Percentiles rank a stretch among this genome's conserved stretches.
Conservation (phyloP, 2,329 filamentous ascomycete species). For the Pseudogymnoascus sp. region DNA sequence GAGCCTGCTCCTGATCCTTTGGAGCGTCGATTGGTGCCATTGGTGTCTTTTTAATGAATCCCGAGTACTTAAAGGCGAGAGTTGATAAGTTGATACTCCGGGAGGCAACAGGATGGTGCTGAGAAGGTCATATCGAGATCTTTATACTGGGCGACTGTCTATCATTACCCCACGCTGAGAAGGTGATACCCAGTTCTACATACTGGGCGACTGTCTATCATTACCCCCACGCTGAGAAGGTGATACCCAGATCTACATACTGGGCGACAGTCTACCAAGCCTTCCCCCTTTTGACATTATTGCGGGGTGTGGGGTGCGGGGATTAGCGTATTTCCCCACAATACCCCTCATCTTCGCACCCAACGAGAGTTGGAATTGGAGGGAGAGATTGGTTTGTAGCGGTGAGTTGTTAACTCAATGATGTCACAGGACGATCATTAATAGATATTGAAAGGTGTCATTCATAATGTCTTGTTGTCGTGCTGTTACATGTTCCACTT, state of each 20-base stretch:
- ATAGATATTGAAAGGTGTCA: neutral
- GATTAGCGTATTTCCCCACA: neutral
- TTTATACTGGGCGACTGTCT: neutral
- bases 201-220: neutral
- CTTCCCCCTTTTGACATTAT: neutral
- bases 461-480: neutral
- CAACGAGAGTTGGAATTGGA: neutral
- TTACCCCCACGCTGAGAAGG: no score
- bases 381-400: neutral
- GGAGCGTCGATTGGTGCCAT: neutral
- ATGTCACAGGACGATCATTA: neutral
- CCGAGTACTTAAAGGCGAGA: neutral
- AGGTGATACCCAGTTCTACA: no score
- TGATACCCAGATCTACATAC: neutral
- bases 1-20: neutral
- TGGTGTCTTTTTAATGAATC: neutral
- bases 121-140: neutral
- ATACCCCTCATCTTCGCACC: neutral
- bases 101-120: neutral
- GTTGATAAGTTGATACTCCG: neutral
- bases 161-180: neutral
- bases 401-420: neutral
- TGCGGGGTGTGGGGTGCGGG: slow-evolving; percentile 2
- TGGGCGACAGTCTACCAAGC: neutral
- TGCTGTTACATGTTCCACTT: neutral